A percentile compares a stretch with the other conserved stretches of the same genome.
Evolutionary conservation across 176 grass and related monocot species (phyloP).

Genomic region (Oryza glumipatula): DNA sequence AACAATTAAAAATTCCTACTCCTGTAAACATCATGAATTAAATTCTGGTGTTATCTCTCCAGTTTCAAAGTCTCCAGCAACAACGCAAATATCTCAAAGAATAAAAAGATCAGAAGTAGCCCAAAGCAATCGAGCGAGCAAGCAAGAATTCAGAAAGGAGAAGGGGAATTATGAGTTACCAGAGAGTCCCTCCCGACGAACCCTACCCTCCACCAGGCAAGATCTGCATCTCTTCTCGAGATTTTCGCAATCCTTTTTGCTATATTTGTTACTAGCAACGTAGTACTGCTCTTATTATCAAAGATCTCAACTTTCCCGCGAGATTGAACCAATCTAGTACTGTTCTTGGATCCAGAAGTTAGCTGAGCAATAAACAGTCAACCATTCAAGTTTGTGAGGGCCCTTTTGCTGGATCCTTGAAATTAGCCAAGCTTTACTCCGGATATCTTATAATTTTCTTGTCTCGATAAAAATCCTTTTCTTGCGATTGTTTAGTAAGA

Average conservation of each 20-base stretch:
- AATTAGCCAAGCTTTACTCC: background rate
- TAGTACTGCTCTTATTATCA: background rate
- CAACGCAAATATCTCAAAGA: background rate
- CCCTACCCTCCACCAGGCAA: constrained; percentile 49
- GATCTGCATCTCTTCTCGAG: constrained; percentile 12
- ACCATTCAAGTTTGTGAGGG: background rate
- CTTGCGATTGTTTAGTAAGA: background rate
- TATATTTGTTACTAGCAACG: background rate
- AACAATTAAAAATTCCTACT: background rate
- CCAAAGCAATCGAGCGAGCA: background rate
- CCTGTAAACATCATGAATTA: background rate
- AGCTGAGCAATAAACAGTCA: background rate
- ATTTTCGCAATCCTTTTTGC: background rate
- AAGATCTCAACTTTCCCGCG: background rate
- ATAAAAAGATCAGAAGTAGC: background rate
- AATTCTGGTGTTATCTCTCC: background rate
- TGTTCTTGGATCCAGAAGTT: background rate
- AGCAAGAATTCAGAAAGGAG: background rate
- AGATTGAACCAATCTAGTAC: background rate
- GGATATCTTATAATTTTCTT: background rate
- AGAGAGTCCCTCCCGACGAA: constrained; percentile 30
- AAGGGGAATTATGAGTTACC: constrained; percentile 37
- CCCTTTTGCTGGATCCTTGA: background rate
- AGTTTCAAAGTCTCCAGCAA: background rate
- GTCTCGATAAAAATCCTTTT: background rate